Conservation (phyloP, 495 filamentous ascomycete genomes). For the Jackrogersella minutella region DNA sequence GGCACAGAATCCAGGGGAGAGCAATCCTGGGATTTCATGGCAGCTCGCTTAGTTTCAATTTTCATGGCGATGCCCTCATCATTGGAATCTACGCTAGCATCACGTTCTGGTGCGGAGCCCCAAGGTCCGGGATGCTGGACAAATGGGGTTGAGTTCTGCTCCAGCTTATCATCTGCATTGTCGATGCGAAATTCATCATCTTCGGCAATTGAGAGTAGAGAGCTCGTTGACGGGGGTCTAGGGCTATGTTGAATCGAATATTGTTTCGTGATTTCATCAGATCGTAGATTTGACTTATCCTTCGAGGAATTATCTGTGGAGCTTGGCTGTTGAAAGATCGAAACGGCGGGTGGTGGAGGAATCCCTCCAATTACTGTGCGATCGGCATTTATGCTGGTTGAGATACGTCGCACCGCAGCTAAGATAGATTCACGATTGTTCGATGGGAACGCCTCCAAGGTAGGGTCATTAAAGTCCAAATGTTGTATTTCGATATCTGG, state of each 20-base stretch:
- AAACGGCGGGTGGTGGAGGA: slow-evolving; percentile 48
- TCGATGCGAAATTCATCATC: slow-evolving; percentile 29
- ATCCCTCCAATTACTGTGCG: slow-evolving; percentile 48
- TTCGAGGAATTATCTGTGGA: not conserved
- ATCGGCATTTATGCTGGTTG: slow-evolving; percentile 57
- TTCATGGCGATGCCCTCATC: slow-evolving; percentile 44
- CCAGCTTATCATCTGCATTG: not conserved
- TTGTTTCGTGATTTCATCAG: not conserved
- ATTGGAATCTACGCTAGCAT: slow-evolving; percentile 23
- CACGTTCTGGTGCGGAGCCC: slow-evolving; percentile 23
- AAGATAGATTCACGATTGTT: slow-evolving; percentile 55
- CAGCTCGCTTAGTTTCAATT: slow-evolving; percentile 14
- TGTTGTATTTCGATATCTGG: slow-evolving; percentile 30
- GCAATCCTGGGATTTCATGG: not conserved
- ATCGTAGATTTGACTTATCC: slow-evolving; percentile 3
- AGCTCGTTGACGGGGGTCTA: slow-evolving; percentile 14
- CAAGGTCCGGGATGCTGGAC: slow-evolving; percentile 35
- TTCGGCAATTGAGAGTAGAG: slow-evolving; percentile 36
- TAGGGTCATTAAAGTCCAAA: slow-evolving; percentile 59
- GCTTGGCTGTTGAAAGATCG: slow-evolving; percentile 9
- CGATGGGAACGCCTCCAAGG: slow-evolving; percentile 60
- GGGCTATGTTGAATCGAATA: not conserved
- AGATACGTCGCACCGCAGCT: slow-evolving; percentile 54
- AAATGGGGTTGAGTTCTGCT: slow-evolving; percentile 5
- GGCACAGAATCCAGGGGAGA: not conserved